Evolutionary conservation across 805 yeast species (phyloP), one percentile per base, ranked within the genome.

Genomic region (Pichia manshurica): DNA sequence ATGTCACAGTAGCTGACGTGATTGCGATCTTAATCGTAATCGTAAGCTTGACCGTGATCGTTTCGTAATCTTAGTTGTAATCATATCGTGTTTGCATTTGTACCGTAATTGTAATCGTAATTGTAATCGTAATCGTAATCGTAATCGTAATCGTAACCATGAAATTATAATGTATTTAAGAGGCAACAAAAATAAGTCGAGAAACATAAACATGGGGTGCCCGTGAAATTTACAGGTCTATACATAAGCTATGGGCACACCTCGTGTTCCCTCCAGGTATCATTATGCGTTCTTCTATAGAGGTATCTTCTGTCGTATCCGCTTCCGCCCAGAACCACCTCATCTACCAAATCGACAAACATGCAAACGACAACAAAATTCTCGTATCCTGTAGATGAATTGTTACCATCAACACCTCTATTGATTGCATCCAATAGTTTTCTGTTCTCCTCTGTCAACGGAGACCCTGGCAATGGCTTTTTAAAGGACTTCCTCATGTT

Each of bases 351-450:
- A 45, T 86, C 84, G 35, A 82, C 74, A 58, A 85, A 79, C 68
- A 87, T 63, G 35, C 84, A 80, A 25, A 85, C 77, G 21, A 86
- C 78, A 1, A 80, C 79, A 60, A 84, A 87, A 61, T 85, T 80
- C 58, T 79, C 81, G 47, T 74, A 66, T 13, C 77, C 78, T 0
- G 83, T 80, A 23, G 77, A 78, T 28, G 77, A 81, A 28, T 51
- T 47, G 19, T 38, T 44, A 7, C 95, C 95, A 64, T 87, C 95
- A 16, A 87, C 95, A 12, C 95, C 91, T 55, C 95, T 73, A 42
- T 77, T 72, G 41, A 87, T 82, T 45, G 85, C 77, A 63, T 87
- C 95, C 39, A 87, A 65, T 47, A 71, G 62, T 54, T 77, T 78
- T 33, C 71, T 70, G 48, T 77, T 78, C 37, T 78, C 81, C 7